Evolutionary conservation across 371 early-diverging fungal genomes (phyloP).

Genomic region (Mortierella sp.): DNA sequence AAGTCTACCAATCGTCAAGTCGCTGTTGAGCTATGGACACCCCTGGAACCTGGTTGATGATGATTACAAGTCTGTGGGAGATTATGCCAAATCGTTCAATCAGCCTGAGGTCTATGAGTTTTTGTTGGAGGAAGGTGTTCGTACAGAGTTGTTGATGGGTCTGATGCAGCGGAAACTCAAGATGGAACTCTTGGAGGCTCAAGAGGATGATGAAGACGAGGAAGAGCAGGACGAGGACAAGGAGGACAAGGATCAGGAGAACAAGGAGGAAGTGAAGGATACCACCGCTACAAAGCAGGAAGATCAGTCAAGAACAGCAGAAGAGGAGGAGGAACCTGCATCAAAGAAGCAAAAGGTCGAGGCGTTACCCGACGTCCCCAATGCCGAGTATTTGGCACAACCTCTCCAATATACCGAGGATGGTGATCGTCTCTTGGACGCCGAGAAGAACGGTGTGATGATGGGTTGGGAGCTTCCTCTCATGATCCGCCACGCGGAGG

Average conservation of each 20-base stretch:
- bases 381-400: slow-evolving; percentile 83
- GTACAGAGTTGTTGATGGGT: slow-evolving; percentile 83
- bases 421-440: slow-evolving; percentile 85
- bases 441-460: slow-evolving; percentile 95
- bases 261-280: background rate
- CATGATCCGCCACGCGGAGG: slow-evolving; percentile 91
- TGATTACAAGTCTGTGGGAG: slow-evolving; percentile 77
- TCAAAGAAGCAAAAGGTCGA: slow-evolving; percentile 38
- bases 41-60: slow-evolving; percentile 83
- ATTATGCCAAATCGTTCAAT: slow-evolving; percentile 73
- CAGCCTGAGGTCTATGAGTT: slow-evolving; percentile 74
- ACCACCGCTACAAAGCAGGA: background rate
- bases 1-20: slow-evolving; percentile 69
- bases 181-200: slow-evolving; percentile 52
- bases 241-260: slow-evolving; percentile 48
- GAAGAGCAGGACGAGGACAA: slow-evolving; percentile 61
- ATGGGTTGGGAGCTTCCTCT: slow-evolving; percentile 98
- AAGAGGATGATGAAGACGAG: slow-evolving; percentile 58
- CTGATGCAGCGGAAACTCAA: slow-evolving; percentile 57
- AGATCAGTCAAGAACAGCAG: background rate
- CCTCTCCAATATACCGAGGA: slow-evolving; percentile 81
- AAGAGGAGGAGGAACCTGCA: slow-evolving; percentile 25
- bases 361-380: slow-evolving; percentile 66
- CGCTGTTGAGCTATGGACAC: slow-evolving; percentile 69
- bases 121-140: slow-evolving; percentile 87